phyloP scores from a whole-genome alignment of 768 basidiomycete species.

The Dentipellis sp. region DNA sequence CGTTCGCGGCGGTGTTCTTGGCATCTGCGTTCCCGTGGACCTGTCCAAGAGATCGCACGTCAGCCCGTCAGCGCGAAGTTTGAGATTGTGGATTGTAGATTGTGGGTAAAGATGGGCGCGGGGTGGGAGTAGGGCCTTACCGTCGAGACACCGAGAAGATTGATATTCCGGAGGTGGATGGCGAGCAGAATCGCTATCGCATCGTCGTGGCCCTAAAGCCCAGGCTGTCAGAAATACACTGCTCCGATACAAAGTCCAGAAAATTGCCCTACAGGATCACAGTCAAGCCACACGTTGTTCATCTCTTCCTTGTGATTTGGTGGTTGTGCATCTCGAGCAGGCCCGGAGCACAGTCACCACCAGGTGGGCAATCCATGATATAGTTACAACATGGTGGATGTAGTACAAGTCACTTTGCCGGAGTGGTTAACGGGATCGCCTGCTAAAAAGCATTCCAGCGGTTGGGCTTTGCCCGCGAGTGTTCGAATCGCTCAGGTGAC shows the following conservation, averaged over 20 bases:
- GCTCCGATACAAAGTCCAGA: background rate
- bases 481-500: conserved; percentile 25
- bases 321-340: no score
- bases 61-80: background rate
- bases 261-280: conserved; percentile 22
- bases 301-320: conserved; percentile 1
- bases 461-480: conserved; percentile 25
- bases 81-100: background rate
- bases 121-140: conserved; percentile 27
- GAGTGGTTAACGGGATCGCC: conserved; percentile 76
- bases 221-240: background rate
- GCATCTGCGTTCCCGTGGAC: conserved; percentile 73
- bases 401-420: conserved; percentile 66
- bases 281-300: conserved; percentile 25
- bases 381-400: background rate
- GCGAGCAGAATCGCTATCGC: conserved; percentile 78
- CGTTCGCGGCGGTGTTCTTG: conserved; percentile 58
- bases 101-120: no score
- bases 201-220: conserved; percentile 75
- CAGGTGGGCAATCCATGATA: background rate
- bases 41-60: conserved; percentile 26
- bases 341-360: no score
- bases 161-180: conserved; percentile 51
- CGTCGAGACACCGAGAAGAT: conserved; percentile 77
- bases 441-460: conserved; percentile 26